Conservation (phyloP, 1,284 basidiomycete species). For the Acaromyces ingoldii region DNA sequence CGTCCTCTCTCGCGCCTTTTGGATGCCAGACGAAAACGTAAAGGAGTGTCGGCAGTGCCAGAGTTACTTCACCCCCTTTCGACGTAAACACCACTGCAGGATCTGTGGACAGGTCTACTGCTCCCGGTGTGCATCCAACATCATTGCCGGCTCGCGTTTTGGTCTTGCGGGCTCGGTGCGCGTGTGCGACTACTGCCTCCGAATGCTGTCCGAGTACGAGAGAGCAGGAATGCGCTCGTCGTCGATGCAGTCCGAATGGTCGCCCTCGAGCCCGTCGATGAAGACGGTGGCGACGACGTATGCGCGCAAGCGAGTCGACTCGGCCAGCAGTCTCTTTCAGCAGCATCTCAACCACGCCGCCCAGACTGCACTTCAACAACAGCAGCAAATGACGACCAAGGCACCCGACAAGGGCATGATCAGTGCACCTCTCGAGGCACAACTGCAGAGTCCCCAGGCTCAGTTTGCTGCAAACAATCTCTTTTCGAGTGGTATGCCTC, state of each 20-base stretch:
- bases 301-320: slow-evolving; percentile 3
- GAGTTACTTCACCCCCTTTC: slow-evolving; percentile 42
- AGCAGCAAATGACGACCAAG: too few species aligned
- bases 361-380: too few species aligned
- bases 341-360: too few species aligned
- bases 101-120: slow-evolving; percentile 52
- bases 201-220: slow-evolving; percentile 71
- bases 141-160: slow-evolving; percentile 89
- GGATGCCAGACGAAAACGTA: slow-evolving; percentile 71
- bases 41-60: slow-evolving; percentile 61
- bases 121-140: slow-evolving; percentile 77
- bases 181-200: slow-evolving; percentile 88
- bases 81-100: slow-evolving; percentile 49
- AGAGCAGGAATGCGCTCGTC: slow-evolving; percentile 3
- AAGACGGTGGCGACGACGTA: not conserved
- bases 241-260: not conserved
- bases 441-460: slow-evolving; percentile 32
- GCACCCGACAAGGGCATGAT: slow-evolving; percentile 17
- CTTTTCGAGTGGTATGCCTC: slow-evolving; percentile 6
- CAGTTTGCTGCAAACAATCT: slow-evolving; percentile 39
- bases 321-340: too few species aligned
- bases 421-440: slow-evolving; percentile 51
- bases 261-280: not conserved
- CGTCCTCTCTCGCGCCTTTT: slow-evolving; percentile 27
- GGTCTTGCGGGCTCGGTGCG: slow-evolving; percentile 57